Conservation (phyloP, 306 rosid species). For the Boehmeria nivea region DNA sequence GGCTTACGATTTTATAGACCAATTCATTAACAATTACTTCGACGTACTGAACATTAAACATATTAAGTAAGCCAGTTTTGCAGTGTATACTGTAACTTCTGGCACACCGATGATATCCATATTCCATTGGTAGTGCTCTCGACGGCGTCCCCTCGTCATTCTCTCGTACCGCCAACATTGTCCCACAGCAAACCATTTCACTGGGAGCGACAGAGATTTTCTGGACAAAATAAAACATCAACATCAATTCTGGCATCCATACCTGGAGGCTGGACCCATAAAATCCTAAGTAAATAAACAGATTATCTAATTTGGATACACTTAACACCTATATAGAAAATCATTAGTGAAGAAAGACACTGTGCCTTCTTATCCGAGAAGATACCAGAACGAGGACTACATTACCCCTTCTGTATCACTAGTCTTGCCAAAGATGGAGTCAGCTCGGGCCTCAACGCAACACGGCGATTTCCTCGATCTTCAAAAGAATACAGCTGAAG, state of each 20-base stretch:
- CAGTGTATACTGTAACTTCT: slow-evolving; percentile 66
- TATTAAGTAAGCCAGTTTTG: slow-evolving; percentile 3
- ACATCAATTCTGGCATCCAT: no score
- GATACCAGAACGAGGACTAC: slow-evolving; percentile 20
- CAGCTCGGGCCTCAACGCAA: slow-evolving; percentile 93
- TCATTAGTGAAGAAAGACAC: background rate
- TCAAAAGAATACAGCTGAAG: slow-evolving; percentile 94
- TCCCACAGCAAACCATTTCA: slow-evolving; percentile 97
- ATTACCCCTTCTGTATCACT: slow-evolving; percentile 92
- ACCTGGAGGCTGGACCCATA: slow-evolving; percentile 11
- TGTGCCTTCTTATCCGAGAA: background rate
- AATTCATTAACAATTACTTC: no score
- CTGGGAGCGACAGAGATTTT: slow-evolving; percentile 78
- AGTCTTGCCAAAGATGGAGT: slow-evolving; percentile 97
- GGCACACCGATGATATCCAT: slow-evolving; percentile 95
- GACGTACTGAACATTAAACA: no score
- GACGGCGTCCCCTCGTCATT: slow-evolving; percentile 94
- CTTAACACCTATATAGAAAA: no score
- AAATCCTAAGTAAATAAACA: slow-evolving; percentile 21
- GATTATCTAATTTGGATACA: slow-evolving; percentile 9
- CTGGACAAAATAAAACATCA: slow-evolving; percentile 48
- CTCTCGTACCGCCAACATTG: slow-evolving; percentile 99
- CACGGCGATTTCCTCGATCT: slow-evolving; percentile 95
- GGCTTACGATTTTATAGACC: background rate
- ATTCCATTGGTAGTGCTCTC: slow-evolving; percentile 98